Base-by-base conservation (phyloP, 2,329 filamentous ascomycete species). In the Cryoendolithus antarcticus region DNA sequence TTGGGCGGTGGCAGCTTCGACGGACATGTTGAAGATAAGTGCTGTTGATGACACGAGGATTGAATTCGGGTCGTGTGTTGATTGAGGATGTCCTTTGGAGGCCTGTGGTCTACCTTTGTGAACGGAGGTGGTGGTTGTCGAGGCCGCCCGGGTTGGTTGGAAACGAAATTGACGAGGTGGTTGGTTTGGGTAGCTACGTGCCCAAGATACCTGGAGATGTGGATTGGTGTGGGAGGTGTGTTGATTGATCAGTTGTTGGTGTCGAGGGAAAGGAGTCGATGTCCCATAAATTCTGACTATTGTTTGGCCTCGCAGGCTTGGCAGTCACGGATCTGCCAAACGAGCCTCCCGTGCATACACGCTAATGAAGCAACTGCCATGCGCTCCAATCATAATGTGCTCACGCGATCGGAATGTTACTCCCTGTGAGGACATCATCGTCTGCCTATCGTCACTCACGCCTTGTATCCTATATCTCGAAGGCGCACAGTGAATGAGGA, bases 11-110 rank as follows among this genome's bases (percentile, higher is more conserved):
- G 82, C 75, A 74, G 82, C 79, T 69, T 83, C 80, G 72, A 85
- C 76, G 82, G 88, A 93, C 89, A 96, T 96, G 66, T 69, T 85
- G 70, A 67, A 60, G 60, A 48, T 60, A 61, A 62, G 71, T 56
- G 63, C 63, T 61, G 64, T 67, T 69, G 65, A 67, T 64, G 64
- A 67, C 67, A 71, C 72, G 71, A 71, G 67, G 62, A 27, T 27
- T 27, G 24, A 27, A 3, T 27, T 27, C 24, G 24, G 24, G 24
- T 6, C 59, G 55, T 57, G 53, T 54, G 59, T 56, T 50, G 53
- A 53, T 56, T 56, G 59, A 57, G 54, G 62, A 46, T 42, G 45
- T 35, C 38, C 35, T 35, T 21, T 35, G 44, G 59, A 64, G 58
- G 58, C 56, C 50, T 48, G 49, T 57, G 49, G 50, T 51, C 48